These are phyloP conservation scores for Poa pratensis DNA, from an alignment of 176 grass and related monocot genomes.

Conservation along the genomic window DNA sequence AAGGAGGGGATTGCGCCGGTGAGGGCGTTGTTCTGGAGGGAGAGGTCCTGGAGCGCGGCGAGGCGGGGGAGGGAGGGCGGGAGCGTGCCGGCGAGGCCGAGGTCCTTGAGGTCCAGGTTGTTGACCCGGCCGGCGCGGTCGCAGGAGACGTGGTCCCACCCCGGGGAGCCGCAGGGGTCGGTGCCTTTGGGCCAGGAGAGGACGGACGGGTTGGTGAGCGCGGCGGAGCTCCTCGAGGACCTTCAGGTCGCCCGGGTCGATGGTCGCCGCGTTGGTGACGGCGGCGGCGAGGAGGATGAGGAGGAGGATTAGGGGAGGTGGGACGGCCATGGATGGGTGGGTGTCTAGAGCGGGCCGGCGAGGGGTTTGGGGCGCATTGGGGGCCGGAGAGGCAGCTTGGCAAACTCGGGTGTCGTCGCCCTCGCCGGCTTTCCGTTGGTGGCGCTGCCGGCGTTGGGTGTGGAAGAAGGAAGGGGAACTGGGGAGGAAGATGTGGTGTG, in stretches of 20 bases:
- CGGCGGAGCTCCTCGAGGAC: conserved; percentile 57
- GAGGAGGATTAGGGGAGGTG: background rate
- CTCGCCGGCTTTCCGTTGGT: background rate
- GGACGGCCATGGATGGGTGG: background rate
- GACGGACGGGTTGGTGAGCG: conserved; percentile 53
- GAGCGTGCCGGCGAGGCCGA: conserved; percentile 45
- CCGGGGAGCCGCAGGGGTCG: conserved; percentile 61
- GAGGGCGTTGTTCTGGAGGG: conserved; percentile 74
- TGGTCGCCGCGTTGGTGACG: background rate
- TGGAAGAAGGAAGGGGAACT: background rate
- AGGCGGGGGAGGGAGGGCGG: conserved; percentile 48
- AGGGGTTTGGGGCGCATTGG: conserved; percentile 44
- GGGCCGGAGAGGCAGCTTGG: background rate
- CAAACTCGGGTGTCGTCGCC: background rate
- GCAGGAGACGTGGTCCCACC: conserved; percentile 76
- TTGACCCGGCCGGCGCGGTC: conserved; percentile 57
- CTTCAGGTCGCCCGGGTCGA: conserved; percentile 58
- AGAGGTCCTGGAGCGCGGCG: conserved; percentile 55
- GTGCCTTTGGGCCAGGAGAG: conserved; percentile 55
- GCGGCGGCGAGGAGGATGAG: background rate
- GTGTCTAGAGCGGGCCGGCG: background rate
- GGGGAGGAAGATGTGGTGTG: background rate
- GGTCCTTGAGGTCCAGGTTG: conserved; percentile 75
- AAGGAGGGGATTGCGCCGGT: conserved; percentile 68
- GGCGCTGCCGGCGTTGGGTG: background rate